phyloP scores from a whole-genome alignment of 441 rosid species.

The Lepidium campestre region DNA sequence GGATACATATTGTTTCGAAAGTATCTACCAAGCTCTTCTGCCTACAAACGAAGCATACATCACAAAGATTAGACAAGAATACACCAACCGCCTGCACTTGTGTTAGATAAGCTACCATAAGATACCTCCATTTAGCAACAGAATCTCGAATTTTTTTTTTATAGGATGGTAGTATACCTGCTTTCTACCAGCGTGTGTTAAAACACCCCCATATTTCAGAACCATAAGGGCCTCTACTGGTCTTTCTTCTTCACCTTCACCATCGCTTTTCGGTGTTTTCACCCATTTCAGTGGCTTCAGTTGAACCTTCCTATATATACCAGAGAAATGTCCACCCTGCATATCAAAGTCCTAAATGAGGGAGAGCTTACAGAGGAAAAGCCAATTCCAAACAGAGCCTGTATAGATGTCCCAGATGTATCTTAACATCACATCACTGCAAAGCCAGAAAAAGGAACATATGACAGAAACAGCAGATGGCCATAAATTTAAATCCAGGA shows the following conservation, averaged over 20 bases:
- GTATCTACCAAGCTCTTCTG: slow-evolving; percentile 98
- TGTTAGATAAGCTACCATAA: slow-evolving; percentile 1
- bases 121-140: background rate
- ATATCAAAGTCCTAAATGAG: slow-evolving; percentile 23
- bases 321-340: slow-evolving; percentile 99
- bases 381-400: slow-evolving; percentile 4
- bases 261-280: slow-evolving; percentile 59
- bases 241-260: slow-evolving; percentile 95
- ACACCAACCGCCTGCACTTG: background rate
- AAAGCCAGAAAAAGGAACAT: background rate
- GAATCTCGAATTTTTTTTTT: background rate
- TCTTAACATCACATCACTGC: background rate
- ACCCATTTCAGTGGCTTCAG: slow-evolving; percentile 96
- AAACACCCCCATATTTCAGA: slow-evolving; percentile 99
- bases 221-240: slow-evolving; percentile 98
- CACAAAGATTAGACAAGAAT: slow-evolving; percentile 4
- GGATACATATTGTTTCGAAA: slow-evolving; percentile 99
- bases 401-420: background rate
- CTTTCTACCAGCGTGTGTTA: slow-evolving; percentile 99
- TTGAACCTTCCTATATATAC: slow-evolving; percentile 99
- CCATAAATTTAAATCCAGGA: background rate
- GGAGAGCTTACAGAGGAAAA: background rate
- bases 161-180: slow-evolving; percentile 53
- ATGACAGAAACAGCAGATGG: background rate
- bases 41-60: slow-evolving; percentile 45